Conservation (phyloP, 768 basidiomycete species). For the Cubamyces sp. region DNA sequence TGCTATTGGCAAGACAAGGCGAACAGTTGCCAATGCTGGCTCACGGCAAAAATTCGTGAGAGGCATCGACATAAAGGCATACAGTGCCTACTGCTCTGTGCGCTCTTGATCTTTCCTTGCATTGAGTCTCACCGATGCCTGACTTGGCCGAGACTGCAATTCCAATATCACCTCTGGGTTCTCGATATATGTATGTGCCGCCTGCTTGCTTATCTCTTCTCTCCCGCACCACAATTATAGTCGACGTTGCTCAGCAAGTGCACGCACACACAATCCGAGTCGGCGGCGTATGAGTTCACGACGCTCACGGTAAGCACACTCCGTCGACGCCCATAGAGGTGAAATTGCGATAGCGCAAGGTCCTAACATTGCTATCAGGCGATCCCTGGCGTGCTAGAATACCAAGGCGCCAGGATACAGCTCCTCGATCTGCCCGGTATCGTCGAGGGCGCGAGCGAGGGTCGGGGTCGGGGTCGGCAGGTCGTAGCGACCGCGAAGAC, state of each 20-base stretch:
- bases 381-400: conserved; percentile 96
- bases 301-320: conserved; percentile 69
- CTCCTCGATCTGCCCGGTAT: conserved; percentile 95
- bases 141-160: not conserved
- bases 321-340: not conserved
- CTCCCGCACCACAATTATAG: conserved; percentile 41
- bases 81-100: not conserved
- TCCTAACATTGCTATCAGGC: conserved; percentile 51
- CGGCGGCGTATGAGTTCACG: conserved; percentile 96
- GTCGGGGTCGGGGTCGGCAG: conserved; percentile 91
- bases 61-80: too few species aligned
- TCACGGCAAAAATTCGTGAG: too few species aligned
- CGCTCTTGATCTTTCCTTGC: not conserved
- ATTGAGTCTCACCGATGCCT: not conserved
- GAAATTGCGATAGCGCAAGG: not conserved
- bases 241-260: conserved; percentile 91
- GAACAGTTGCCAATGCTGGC: too few species aligned
- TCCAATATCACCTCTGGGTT: too few species aligned
- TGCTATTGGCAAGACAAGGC: too few species aligned
- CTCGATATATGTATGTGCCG: too few species aligned
- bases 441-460: conserved; percentile 90
- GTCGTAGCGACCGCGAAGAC: conserved; percentile 76
- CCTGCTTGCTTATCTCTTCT: not conserved
- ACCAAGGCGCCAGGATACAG: conserved; percentile 93
- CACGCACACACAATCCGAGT: conserved; percentile 87